Base-by-base conservation (phyloP, 805 yeast species). In the Pichia insulana region DNA sequence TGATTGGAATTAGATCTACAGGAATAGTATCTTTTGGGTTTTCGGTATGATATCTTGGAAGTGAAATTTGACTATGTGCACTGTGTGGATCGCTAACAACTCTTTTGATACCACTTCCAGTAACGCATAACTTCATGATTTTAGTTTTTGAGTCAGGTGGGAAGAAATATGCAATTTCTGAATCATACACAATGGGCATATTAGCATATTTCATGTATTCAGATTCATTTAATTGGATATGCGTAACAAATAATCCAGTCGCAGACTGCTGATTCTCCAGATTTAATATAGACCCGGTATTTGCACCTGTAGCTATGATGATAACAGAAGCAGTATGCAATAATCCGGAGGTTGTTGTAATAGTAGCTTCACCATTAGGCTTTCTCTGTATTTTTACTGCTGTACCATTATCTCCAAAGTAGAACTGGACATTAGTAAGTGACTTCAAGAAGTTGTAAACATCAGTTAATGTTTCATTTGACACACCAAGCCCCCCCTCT, bases 151-250 rank as follows among this genome's bases (percentile, higher is more conserved):
- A 52, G 49, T 70, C 74, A 13, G 76, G 76, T 6, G 73, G 73
- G 54, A 71, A 71, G 48, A 67, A 68, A 46, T 69, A 71, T 0
- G 75, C 75, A 50, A 56, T 48, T 37, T 65, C 70, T 0, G 71
- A 58, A 45, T 68, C 65, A 51, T 69, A 69, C 8, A 71, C 54
- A 17, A 71, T 58, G 4, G 75, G 75, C 10, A 68, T 61, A 40
- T 59, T 50, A 43, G 61, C 62, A 34, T 55, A 66, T 13, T 48
- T 50, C 16, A 53, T 53, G 45, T 53, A 67, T 45, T 70, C 74
- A 18, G 51, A 51, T 5, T 53, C 52, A 2, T 62, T 61, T 12
- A 71, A 44, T 32, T 60, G 55, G n/a, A 71, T 64, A 45, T 71
- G 46, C 6, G 66, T 57, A 0, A 66, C 65, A 49, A 64, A 62